Evolutionary conservation across 495 filamentous ascomycete genomes (phyloP).

Genomic region (Neurospora sp.): DNA sequence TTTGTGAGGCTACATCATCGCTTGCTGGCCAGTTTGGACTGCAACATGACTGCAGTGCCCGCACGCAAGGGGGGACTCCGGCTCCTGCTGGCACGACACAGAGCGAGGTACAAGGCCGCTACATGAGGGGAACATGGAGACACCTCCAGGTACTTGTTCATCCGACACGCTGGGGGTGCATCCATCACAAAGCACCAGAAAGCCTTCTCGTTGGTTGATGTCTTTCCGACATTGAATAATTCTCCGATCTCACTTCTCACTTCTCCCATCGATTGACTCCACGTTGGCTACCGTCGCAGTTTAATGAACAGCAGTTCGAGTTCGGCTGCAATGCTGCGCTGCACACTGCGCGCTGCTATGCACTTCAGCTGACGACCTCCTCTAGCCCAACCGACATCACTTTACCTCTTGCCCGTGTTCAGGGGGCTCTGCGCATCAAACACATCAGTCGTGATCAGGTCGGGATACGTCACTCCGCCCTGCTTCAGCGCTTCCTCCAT

Average conservation of each 20-base stretch:
- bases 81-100: neutral
- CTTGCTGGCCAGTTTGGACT: neutral
- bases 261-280: neutral
- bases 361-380: neutral
- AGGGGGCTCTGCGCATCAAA: slow-evolving; percentile 48
- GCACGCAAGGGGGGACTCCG: neutral
- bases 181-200: neutral
- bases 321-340: neutral
- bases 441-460: slow-evolving; percentile 67
- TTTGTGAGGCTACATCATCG: neutral
- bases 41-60: neutral
- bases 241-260: neutral
- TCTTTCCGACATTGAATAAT: neutral
- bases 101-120: neutral
- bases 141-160: neutral
- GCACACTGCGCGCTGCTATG: neutral
- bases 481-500: slow-evolving; percentile 85
- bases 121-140: neutral
- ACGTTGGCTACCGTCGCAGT: neutral
- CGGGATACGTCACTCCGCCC: slow-evolving; percentile 68
- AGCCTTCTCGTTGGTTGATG: neutral
- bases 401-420: slow-evolving; percentile 35
- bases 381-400: neutral
- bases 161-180: neutral
- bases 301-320: neutral